Conservation (phyloP, 2,329 filamentous ascomycete genomes). For the Didymellaceae sp. region DNA sequence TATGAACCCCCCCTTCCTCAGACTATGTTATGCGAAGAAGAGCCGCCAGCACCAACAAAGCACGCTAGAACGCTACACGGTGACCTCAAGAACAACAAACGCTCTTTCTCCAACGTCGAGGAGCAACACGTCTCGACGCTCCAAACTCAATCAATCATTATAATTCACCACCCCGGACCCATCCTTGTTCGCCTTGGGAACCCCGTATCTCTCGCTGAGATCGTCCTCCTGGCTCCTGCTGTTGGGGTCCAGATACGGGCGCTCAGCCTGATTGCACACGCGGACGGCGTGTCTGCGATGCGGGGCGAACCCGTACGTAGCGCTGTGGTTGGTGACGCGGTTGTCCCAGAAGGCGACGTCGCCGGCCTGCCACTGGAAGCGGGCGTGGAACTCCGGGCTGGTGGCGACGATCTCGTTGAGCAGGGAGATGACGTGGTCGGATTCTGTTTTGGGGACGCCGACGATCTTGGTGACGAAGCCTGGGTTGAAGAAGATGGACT, state of each 20-base stretch:
- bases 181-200: conserved; percentile 62
- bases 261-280: conserved; percentile 56
- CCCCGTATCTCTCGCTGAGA: conserved; percentile 53
- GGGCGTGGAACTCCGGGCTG: conserved; percentile 71
- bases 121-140: neutral
- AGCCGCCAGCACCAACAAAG: no score
- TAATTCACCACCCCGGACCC: conserved; percentile 63
- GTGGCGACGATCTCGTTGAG: conserved; percentile 63
- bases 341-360: conserved; percentile 76
- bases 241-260: conserved; percentile 52
- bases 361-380: conserved; percentile 68
- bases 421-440: conserved; percentile 58
- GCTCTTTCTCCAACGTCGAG: no score
- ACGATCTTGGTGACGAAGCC: conserved; percentile 65
- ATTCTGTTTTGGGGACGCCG: conserved; percentile 64
- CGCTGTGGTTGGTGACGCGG: conserved; percentile 62
- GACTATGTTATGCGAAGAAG: no score
- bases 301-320: conserved; percentile 63
- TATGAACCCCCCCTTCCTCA: no score
- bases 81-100: no score
- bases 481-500: conserved; percentile 65
- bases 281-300: conserved; percentile 63
- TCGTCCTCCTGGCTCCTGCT: conserved; percentile 64
- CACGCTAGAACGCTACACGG: no score
- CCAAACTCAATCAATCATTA: conserved; percentile 53